Evolutionary conservation across 805 yeast genomes (phyloP).

Genomic region (Pichia phayaonensis): DNA sequence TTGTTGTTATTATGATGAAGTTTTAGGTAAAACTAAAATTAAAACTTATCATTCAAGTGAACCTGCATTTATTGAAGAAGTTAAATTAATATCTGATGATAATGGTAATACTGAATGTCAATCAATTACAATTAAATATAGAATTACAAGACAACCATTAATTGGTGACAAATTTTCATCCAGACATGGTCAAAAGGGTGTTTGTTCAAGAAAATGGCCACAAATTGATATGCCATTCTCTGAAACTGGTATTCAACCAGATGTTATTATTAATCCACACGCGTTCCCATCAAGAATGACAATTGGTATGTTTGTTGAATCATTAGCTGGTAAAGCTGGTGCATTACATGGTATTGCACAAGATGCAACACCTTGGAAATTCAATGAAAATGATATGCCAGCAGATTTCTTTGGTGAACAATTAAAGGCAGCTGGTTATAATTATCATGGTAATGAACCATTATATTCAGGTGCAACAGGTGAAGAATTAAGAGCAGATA

Average conservation of each 20-base stretch:
- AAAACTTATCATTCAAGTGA: conserved; percentile 92
- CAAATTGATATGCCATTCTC: conserved; percentile 94
- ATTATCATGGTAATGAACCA: conserved; percentile 97
- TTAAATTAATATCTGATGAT: conserved; percentile 85
- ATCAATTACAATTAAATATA: conserved; percentile 74
- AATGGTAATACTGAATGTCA: conserved; percentile 73
- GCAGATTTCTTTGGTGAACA: conserved; percentile 98
- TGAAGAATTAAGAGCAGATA: conserved; percentile 92
- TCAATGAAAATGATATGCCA: conserved; percentile 86
- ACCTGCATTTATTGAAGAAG: conserved; percentile 93
- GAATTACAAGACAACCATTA: conserved; percentile 85
- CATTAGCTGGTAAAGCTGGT: conserved; percentile 98
- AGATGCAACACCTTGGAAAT: conserved; percentile 95
- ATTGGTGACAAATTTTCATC: conserved; percentile 98
- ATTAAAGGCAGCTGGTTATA: conserved; percentile 78
- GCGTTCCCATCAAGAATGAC: conserved; percentile 99
- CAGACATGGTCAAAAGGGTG: conserved; percentile 98
- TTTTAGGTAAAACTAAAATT: conserved; percentile 80
- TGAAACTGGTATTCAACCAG: conserved; percentile 95
- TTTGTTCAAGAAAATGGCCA: conserved; percentile 97
- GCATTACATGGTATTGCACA: conserved; percentile 96
- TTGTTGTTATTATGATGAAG: conserved; percentile 87
- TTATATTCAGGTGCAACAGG: conserved; percentile 99
- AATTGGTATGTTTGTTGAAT: conserved; percentile 98
- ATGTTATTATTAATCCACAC: conserved; percentile 95